phyloP scores from a whole-genome alignment of 371 early-diverging fungal genomes.

The Mucor plumbeus region DNA sequence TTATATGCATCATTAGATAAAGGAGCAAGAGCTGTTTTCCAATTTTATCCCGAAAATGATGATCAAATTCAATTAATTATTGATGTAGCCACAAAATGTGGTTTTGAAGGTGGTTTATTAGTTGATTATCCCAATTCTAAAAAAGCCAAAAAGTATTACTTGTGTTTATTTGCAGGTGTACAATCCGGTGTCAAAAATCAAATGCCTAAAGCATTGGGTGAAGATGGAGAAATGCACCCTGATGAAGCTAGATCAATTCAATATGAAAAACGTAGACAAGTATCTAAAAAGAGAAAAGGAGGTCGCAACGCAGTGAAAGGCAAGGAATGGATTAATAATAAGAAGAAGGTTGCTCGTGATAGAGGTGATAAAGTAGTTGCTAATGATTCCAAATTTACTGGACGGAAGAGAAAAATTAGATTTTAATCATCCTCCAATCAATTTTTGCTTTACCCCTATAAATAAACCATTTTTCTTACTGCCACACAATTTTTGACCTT shows the following conservation, averaged over 20 bases:
- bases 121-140: constrained; percentile 97
- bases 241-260: constrained; percentile 45
- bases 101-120: constrained; percentile 97
- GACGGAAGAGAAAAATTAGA: constrained; percentile 84
- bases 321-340: constrained; percentile 91
- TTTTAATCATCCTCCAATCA: constrained; percentile 61
- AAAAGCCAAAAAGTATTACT: constrained; percentile 96
- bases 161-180: constrained; percentile 95
- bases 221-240: constrained; percentile 70
- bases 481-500: neutral
- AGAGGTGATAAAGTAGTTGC: constrained; percentile 87
- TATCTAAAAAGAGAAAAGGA: constrained; percentile 49
- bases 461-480: neutral
- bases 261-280: constrained; percentile 43
- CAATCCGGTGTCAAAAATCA: constrained; percentile 62
- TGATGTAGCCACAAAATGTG: constrained; percentile 85
- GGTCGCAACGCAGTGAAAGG: constrained; percentile 74
- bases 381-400: constrained; percentile 95
- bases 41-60: constrained; percentile 98
- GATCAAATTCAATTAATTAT: constrained; percentile 95
- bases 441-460: constrained; percentile 1
- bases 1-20: constrained; percentile 87
- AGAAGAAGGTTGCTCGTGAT: constrained; percentile 87
- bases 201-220: constrained; percentile 82
- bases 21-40: constrained; percentile 96